A percentile compares a stretch with the other conserved stretches of the same genome.
Conservation (phyloP, 768 basidiomycete species). For the Rhodotorula sphaerocarpa region DNA sequence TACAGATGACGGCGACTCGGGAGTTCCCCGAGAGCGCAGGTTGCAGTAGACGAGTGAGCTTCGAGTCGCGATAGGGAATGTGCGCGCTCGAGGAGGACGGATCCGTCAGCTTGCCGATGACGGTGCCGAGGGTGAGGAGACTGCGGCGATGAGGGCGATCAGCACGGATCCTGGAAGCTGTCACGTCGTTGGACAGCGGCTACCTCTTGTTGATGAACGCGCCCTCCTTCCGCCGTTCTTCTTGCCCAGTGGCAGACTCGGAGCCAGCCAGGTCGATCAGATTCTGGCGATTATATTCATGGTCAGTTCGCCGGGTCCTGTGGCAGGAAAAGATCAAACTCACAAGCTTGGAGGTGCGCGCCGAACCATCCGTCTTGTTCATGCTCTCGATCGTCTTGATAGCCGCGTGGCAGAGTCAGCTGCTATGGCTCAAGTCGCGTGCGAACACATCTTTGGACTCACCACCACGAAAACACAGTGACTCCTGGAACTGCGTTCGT, state of each 20-base stretch:
- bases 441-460: no score
- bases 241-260: constrained; percentile 89
- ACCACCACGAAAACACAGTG: constrained; percentile 91
- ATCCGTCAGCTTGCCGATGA: constrained; percentile 84
- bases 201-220: constrained; percentile 78
- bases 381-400: constrained; percentile 30
- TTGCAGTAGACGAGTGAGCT: constrained; percentile 69
- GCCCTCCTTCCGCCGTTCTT: constrained; percentile 90
- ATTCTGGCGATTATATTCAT: constrained; percentile 50
- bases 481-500: constrained; percentile 84
- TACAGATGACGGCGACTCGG: constrained; percentile 90
- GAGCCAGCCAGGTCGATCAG: constrained; percentile 94
- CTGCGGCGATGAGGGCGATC: constrained; percentile 45
- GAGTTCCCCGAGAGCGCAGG: constrained; percentile 92
- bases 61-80: constrained; percentile 89
- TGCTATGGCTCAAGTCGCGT: not conserved
- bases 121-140: constrained; percentile 80
- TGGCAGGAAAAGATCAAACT: no score
- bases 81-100: constrained; percentile 61
- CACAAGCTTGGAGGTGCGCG: constrained; percentile 57
- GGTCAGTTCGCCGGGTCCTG: no score
- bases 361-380: constrained; percentile 52
- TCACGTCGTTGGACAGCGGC: no score
- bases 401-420: not conserved
- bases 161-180: not conserved